Evolutionary conservation across 176 grass and related monocot species (phyloP), one percentile per base, ranked within the genome.

Genomic region (Otatea glauca): DNA sequence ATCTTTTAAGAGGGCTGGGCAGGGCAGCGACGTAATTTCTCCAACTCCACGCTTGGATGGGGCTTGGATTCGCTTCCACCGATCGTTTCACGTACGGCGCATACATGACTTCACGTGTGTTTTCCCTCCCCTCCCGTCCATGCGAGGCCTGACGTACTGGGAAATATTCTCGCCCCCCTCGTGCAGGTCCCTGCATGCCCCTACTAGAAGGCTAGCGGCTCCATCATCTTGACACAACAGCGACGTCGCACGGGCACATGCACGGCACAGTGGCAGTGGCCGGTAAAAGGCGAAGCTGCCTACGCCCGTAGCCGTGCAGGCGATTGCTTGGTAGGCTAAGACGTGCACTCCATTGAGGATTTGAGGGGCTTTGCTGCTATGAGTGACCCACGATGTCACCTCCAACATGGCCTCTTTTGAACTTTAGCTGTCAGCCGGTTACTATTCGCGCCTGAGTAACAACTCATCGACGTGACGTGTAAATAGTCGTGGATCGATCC

Each of bases 341-440:
- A 41, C 70, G 70, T 75, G 70, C 70, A 68, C 82, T 55, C 60
- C 34, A 16, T 20, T 9, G 45, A 54, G 64, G 64, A 66, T 37
- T 16, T 21, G 37, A 54, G 67, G 44, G 15, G 25, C 42, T 48
- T 55, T 10, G 80, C 42, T 56, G 81, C 60, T 42, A 34, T 0
- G 48, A 53, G 39, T 84, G 83, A 56, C 82, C 76, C 61, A 65
- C 62, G 72, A 76, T 66, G 83, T 85, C 83, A 58, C 83, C 49
- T 85, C 83, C 3, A 77, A 85, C 83, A 85, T 77, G 48, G 63
- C 83, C 47, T 2, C 62, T 68, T 77, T 85, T 68, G 61, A 68
- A 58, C 72, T 76, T 68, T 85, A 68, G 73, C 9, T 65, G 82
- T 75, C 82, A 56, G 62, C 62, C 5, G 10, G 16, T 34, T 35